Base-by-base conservation (phyloP, 176 grass and related monocot species). In the Secale cereale region DNA sequence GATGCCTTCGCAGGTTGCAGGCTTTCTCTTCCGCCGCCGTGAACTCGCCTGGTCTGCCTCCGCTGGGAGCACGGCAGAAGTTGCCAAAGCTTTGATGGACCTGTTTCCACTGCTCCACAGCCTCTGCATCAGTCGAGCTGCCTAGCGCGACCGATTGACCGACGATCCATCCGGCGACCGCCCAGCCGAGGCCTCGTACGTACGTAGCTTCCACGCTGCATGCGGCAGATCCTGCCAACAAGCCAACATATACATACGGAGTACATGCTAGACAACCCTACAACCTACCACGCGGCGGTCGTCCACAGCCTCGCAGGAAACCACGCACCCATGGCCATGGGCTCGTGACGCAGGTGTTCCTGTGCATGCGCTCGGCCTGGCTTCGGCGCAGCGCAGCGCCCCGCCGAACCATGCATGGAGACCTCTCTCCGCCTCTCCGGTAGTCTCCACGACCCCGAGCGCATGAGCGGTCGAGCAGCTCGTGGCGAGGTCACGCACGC, bases 1-100 rank as follows among this genome's bases (percentile, higher is more conserved):
- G 45, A 48, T 6, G 4, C 46, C 46, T 1, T 50, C 4, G 4
- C 45, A 16, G 73, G 79, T 19, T 43, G 73, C 79, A 73, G 79
- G 40, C 83, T 82, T 64, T 71, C 64, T 71, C n/a, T 86, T 72
- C 73, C 50, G 31, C 37, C 57, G 11, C 32, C 37, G 72, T 29
- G 78, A 48, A 68, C 37, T 43, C 36, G 39, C 70, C 23, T 19
- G 46, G n/a, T 37, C 62, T 79, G 50, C 25, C 45, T 75, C 26
- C 40, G 32, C 37, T 67, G 56, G 48, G 48, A 7, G 48, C 48
- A 19, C 25, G 46, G 37, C n/a, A 36, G 20, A 45, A 16, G 37
- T 4, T 70, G 52, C 65, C 20, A 2, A 13, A 5, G 52, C 20
- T 77, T 52, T 36, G 75, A 35, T 25, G 52, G 31, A 25, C 59